phyloP scores from a whole-genome alignment of 345 rosid genomes.

The Nephelium lappaceum region DNA sequence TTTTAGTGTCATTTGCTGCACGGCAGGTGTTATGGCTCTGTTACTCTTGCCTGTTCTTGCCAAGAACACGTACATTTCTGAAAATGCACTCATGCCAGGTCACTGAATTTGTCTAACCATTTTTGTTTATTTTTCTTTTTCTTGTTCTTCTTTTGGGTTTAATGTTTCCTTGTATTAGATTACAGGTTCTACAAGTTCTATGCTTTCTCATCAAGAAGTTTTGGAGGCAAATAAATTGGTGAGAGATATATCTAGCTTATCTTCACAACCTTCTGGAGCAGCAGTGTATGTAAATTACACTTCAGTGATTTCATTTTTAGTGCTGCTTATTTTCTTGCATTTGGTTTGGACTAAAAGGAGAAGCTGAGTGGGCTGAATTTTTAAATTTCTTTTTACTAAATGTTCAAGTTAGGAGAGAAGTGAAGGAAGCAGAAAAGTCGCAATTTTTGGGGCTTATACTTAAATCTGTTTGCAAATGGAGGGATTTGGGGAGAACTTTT shows the following conservation, averaged over 20 bases:
- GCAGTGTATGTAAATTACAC: slow-evolving; percentile 52
- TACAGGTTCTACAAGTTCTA: slow-evolving; percentile 84
- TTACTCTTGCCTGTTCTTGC: slow-evolving; percentile 79
- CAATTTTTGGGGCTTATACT: background rate
- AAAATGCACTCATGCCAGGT: slow-evolving; percentile 99
- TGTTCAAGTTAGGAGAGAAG: background rate
- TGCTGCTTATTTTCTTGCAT: background rate
- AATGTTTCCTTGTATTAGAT: background rate
- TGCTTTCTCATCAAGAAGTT: slow-evolving; percentile 73
- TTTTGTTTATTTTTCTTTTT: background rate
- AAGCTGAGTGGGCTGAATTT: background rate
- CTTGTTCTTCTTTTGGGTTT: background rate
- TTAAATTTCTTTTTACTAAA: background rate
- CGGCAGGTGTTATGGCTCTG: slow-evolving; percentile 74
- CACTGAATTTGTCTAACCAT: slow-evolving; percentile 3
- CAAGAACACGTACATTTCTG: slow-evolving; percentile 94
- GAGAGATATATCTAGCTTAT: slow-evolving; percentile 49
- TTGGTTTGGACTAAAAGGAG: background rate
- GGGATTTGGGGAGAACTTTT: background rate
- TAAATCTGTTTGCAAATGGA: background rate
- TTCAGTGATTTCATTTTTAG: background rate
- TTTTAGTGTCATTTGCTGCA: slow-evolving; percentile 72
- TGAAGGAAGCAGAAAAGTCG: background rate
- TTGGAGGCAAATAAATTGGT: slow-evolving; percentile 66
- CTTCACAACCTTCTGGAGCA: slow-evolving; percentile 44